Percentiles rank a stretch among this genome's conserved stretches.
Conservation (phyloP, 805 yeast species). For the Hanseniaspora mollemarum region DNA sequence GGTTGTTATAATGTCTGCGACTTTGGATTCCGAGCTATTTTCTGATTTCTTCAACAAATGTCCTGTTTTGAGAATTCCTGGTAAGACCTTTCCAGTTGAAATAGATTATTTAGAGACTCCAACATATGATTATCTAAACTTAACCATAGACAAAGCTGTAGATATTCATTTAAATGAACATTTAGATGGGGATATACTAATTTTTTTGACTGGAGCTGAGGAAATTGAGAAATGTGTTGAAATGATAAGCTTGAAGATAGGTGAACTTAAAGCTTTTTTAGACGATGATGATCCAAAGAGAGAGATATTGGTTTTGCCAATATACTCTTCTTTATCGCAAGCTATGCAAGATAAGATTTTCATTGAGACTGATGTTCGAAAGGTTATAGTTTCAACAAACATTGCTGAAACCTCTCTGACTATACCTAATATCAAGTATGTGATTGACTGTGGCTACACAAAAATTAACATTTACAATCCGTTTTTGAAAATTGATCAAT, state of each 20-base stretch:
- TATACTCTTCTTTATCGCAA: constrained; percentile 82
- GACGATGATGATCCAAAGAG: constrained; percentile 41
- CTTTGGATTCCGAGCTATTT: constrained; percentile 80
- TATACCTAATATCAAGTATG: constrained; percentile 84
- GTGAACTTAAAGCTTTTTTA: constrained; percentile 32
- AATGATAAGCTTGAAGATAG: constrained; percentile 51
- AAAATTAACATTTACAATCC: constrained; percentile 84
- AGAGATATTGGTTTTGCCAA: constrained; percentile 70
- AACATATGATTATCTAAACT: constrained; percentile 73
- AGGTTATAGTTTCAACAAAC: constrained; percentile 87
- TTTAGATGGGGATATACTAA: constrained; percentile 62
- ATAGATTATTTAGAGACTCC: constrained; percentile 68
- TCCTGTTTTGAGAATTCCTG: constrained; percentile 76
- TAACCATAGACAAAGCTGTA: constrained; percentile 71
- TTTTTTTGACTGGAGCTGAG: constrained; percentile 83
- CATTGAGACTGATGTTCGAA: constrained; percentile 73
- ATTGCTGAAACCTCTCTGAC: constrained; percentile 97
- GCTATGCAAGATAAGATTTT: constrained; percentile 82
- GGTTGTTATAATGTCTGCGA: constrained; percentile 83
- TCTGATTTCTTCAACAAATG: constrained; percentile 66
- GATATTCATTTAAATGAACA: constrained; percentile 76
- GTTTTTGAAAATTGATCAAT: constrained; percentile 79
- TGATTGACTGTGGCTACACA: constrained; percentile 89
- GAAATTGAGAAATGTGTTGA: constrained; percentile 89
- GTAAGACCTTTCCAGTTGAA: constrained; percentile 85